Conservation (phyloP, 306 rosid species). For the Quercus suber region DNA sequence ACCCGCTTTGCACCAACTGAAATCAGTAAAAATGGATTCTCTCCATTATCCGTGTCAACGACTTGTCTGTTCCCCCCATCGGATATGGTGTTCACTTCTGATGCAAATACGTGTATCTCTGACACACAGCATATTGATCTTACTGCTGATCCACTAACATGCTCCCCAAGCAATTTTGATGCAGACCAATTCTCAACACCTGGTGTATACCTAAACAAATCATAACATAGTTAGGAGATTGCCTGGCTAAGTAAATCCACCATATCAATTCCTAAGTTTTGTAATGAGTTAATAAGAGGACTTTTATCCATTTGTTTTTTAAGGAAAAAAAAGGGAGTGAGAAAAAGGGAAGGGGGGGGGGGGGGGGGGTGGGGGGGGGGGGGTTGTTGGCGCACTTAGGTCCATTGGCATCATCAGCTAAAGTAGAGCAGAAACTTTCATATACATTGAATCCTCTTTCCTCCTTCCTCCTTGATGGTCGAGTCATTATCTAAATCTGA, state of each 20-base stretch:
- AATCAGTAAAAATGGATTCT: constrained; percentile 61
- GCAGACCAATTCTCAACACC: constrained; percentile 65
- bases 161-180: constrained; percentile 93
- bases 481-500: constrained; percentile 1
- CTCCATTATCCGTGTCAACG: constrained; percentile 36
- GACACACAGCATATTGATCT: constrained; percentile 80
- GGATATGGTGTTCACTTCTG: constrained; percentile 22
- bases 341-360: too few species aligned
- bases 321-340: too few species aligned
- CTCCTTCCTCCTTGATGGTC: not conserved
- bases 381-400: constrained; percentile 1
- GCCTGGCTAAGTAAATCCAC: not conserved
- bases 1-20: constrained; percentile 99
- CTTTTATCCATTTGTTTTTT: too few species aligned
- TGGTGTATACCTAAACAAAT: constrained; percentile 62
- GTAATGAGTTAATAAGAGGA: not conserved
- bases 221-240: constrained; percentile 19
- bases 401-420: constrained; percentile 3
- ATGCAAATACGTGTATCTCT: constrained; percentile 50
- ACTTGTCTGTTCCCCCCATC: constrained; percentile 22
- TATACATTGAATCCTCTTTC: not conserved
- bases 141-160: constrained; percentile 98
- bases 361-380: too few species aligned
- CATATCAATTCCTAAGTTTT: not conserved
- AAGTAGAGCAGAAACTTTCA: not conserved